Conservation (phyloP, 2,329 filamentous ascomycete species). For the Blastomyces emzantsi region DNA sequence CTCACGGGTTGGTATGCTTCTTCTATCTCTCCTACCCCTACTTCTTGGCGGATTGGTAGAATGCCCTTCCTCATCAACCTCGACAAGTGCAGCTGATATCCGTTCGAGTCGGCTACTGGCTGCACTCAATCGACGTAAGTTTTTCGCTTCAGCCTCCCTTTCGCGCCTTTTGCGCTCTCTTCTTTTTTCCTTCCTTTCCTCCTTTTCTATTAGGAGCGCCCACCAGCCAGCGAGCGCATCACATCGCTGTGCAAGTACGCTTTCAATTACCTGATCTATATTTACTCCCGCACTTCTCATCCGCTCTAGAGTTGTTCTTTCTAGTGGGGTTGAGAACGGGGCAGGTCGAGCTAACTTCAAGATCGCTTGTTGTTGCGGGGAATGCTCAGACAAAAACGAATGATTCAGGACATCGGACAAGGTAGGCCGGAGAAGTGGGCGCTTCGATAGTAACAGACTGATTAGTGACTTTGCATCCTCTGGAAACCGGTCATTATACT, state of each 20-base stretch:
- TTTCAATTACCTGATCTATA: conserved; percentile 89
- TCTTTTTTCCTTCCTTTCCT: conserved; percentile 73
- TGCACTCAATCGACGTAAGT: conserved; percentile 71
- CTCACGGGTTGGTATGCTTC: conserved; percentile 50
- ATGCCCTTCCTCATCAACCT: conserved; percentile 68
- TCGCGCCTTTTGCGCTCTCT: conserved; percentile 78
- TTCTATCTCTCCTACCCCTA: conserved; percentile 67
- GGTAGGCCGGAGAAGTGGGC: conserved; percentile 71
- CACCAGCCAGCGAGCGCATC: conserved; percentile 93
- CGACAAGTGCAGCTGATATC: conserved; percentile 64
- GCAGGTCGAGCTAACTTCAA: conserved; percentile 70
- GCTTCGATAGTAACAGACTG: conserved; percentile 75
- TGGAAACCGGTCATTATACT: conserved; percentile 71
- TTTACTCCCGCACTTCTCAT: conserved; percentile 93
- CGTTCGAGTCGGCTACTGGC: conserved; percentile 80
- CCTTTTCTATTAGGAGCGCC: conserved; percentile 88
- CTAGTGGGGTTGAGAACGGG: conserved; percentile 74
- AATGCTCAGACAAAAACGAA: conserved; percentile 79
- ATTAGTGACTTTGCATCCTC: conserved; percentile 69
- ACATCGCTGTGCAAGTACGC: conserved; percentile 80
- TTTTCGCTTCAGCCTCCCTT: conserved; percentile 70
- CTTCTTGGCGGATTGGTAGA: conserved; percentile 52
- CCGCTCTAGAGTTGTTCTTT: conserved; percentile 82
- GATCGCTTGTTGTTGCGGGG: conserved; percentile 80
- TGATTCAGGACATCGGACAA: conserved; percentile 79